Base-by-base conservation (phyloP, 495 filamentous ascomycete genomes). In the Xylaria nigripes region DNA sequence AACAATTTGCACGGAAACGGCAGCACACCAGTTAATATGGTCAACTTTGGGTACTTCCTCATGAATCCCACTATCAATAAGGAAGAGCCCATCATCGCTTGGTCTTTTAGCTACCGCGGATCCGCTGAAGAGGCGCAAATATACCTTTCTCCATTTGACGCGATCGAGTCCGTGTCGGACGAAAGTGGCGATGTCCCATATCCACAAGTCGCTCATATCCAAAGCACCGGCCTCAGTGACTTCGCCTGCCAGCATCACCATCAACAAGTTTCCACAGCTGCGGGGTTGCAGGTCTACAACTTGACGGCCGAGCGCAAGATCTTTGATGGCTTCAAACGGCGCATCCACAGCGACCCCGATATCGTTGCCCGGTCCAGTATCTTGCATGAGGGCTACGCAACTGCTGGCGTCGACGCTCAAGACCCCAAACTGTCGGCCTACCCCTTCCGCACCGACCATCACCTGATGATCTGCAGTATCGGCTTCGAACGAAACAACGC, bases 21-120 rank as follows among this genome's bases (percentile, higher is more conserved):
- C 38, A 68, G 51, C 0, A 68, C 70, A 36, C 64, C 72, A 3
- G 60, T 55, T 0, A 61, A 59, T 16, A 50, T 75, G 54, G 65
- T 71, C 56, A 73, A 75, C 57, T 72, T 62, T 62, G 74, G 72
- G 0, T 69, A 70, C 60, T 72, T 69, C 60, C 47, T 67, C 18
- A 67, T 72, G 45, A 61, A 65, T 48, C 55, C 64, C 8, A 56
- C 56, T 2, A 48, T 64, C 47, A 67, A 67, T 56, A 53, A 48
- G 2, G 29, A 45, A 12, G 12, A 57, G 55, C 51, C 51, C 12
- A 36, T 56, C 15, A 18, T 65, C 18, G 42, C 8, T 16, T 68
- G 63, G 60, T 55, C 36, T 13, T 61, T 68, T 47, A 54, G 25
- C 19, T 65, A 60, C 38, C 45, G 32, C 30, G 63, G 60, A 3